A percentile compares a stretch with the other conserved stretches of the same genome.
phyloP scores from a whole-genome alignment of 1,139 yeast species.

The Lodderomyces pseudojiufengensis region DNA sequence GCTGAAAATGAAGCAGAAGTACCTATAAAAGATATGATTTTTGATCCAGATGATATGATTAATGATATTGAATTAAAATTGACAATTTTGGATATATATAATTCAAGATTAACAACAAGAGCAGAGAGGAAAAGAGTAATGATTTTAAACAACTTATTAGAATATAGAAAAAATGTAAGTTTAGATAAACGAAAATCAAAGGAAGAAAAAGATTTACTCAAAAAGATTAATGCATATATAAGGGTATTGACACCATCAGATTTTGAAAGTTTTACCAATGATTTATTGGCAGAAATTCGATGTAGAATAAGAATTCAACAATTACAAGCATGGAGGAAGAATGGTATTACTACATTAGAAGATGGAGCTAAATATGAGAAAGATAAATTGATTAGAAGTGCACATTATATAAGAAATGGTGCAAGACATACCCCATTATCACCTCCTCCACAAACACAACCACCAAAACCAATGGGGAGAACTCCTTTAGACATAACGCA shows the following conservation, averaged over 20 bases:
- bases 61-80: constrained; percentile 87
- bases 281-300: constrained; percentile 71
- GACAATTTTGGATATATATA: constrained; percentile 83
- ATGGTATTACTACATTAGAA: constrained; percentile 82
- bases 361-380: constrained; percentile 84
- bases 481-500: constrained; percentile 73
- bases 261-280: constrained; percentile 68
- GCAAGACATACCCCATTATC: constrained; percentile 25
- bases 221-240: constrained; percentile 75
- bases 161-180: constrained; percentile 76
- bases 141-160: constrained; percentile 72
- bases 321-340: constrained; percentile 87
- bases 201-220: constrained; percentile 82
- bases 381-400: constrained; percentile 66
- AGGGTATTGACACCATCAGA: constrained; percentile 78
- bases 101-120: constrained; percentile 81
- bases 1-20: constrained; percentile 96
- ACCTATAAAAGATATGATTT: constrained; percentile 89
- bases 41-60: constrained; percentile 88
- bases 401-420: constrained; percentile 62
- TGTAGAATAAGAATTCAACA: constrained; percentile 82
- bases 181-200: constrained; percentile 77
- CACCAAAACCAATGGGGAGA: constrained; percentile 35
- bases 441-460: constrained; percentile 39
- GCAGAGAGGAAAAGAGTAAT: constrained; percentile 88